Conservation (phyloP, 352 stramenopile genomes). For the Pythium phragmitis region DNA sequence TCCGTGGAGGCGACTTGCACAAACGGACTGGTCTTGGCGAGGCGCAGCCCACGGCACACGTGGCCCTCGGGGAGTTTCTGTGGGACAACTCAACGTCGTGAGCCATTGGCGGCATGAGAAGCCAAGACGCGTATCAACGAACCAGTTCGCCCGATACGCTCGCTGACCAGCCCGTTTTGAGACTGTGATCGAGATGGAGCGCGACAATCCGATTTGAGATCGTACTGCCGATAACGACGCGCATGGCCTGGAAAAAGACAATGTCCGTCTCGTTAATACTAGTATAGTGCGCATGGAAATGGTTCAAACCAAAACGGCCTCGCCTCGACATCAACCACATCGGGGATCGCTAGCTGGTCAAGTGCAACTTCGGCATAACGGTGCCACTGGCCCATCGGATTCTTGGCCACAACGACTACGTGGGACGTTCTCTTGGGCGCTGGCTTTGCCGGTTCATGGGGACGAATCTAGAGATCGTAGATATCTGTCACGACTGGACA, state of each 20-base stretch:
- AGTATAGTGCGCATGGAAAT: neutral
- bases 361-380: constrained; percentile 6
- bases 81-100: neutral
- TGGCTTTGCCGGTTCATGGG: neutral
- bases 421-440: constrained; percentile 10
- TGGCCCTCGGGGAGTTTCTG: constrained; percentile 47
- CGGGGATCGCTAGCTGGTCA: constrained; percentile 16
- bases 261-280: neutral
- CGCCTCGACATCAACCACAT: constrained; percentile 47
- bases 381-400: constrained; percentile 9
- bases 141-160: constrained; percentile 47
- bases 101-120: neutral
- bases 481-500: neutral
- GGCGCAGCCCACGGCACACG: constrained; percentile 45
- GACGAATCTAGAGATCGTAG: neutral
- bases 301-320: neutral
- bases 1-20: constrained; percentile 52
- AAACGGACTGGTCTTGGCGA: constrained; percentile 43
- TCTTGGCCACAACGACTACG: constrained; percentile 4
- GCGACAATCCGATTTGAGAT: constrained; percentile 38
- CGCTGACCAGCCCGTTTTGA: constrained; percentile 32
- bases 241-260: constrained; percentile 28
- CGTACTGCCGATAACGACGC: constrained; percentile 42
- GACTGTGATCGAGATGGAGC: constrained; percentile 34
- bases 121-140: neutral